phyloP scores from a whole-genome alignment of 2,329 filamentous ascomycete species.

The Spiromastix sp. region DNA sequence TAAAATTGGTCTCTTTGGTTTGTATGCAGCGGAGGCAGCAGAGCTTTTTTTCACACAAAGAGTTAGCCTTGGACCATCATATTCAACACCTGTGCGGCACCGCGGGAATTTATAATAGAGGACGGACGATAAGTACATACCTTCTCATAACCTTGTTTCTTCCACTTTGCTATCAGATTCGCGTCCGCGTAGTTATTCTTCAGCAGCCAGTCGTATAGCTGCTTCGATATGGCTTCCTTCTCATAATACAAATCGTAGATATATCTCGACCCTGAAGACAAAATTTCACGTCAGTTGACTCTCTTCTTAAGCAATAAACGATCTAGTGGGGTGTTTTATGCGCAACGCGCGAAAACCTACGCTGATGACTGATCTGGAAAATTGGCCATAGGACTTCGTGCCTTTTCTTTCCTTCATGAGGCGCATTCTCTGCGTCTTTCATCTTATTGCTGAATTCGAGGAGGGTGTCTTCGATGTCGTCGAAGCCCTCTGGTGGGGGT shows the following conservation, averaged over 20 bases:
- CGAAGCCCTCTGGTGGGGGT: slow-evolving; percentile 56
- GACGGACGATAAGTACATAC: slow-evolving; percentile 35
- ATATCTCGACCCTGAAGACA: slow-evolving; percentile 65
- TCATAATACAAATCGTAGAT: slow-evolving; percentile 98
- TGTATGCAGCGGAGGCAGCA: slow-evolving; percentile 95
- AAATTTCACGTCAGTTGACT: background rate
- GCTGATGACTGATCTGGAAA: slow-evolving; percentile 92
- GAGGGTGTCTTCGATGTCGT: slow-evolving; percentile 58
- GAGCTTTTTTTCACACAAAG: slow-evolving; percentile 43
- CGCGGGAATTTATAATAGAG: slow-evolving; percentile 2
- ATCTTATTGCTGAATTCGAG: slow-evolving; percentile 59
- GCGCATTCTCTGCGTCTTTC: slow-evolving; percentile 79
- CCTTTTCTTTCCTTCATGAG: slow-evolving; percentile 67
- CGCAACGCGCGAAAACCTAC: slow-evolving; percentile 40
- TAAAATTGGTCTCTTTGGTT: slow-evolving; percentile 99
- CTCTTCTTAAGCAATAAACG: too few species aligned
- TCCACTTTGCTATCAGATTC: slow-evolving; percentile 98
- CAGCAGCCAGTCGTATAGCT: slow-evolving; percentile 88
- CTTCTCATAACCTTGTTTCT: slow-evolving; percentile 99
- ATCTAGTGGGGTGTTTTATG: background rate
- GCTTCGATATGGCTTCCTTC: slow-evolving; percentile 87
- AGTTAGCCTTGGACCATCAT: background rate
- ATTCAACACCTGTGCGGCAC: background rate
- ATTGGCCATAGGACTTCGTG: slow-evolving; percentile 95
- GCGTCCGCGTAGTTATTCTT: slow-evolving; percentile 96